Conservation (phyloP, 2,329 filamentous ascomycete genomes). For the Sclerotinia borealis region DNA sequence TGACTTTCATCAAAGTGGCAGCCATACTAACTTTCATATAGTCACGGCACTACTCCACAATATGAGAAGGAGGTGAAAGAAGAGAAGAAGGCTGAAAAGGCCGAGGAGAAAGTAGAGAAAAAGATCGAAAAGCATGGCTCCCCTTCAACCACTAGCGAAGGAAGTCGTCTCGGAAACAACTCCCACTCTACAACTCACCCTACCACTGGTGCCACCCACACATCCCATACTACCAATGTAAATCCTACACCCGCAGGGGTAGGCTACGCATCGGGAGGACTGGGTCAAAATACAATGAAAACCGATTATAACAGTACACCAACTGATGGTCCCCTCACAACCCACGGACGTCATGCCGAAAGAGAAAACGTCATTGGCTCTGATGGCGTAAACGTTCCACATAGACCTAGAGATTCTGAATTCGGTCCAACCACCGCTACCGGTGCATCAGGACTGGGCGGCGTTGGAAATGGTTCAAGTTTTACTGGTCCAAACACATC, state of each 20-base stretch:
- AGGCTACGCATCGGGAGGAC: not conserved
- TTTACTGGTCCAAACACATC: not conserved
- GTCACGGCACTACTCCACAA: constrained; percentile 4
- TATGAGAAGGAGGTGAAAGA: not conserved
- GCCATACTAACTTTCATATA: not conserved
- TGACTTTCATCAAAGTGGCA: not conserved
- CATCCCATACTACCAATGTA: not conserved
- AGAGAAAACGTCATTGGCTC: constrained; percentile 12
- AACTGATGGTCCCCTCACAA: not conserved
- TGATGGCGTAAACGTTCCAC: not conserved
- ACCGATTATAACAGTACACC: not conserved
- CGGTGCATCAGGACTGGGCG: not conserved
- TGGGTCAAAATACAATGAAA: not conserved
- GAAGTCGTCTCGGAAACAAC: constrained; percentile 13
- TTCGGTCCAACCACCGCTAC: not conserved
- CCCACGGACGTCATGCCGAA: constrained; percentile 4
- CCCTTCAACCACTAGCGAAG: constrained; percentile 11
- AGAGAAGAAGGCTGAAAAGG: not conserved
- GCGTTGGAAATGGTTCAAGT: not conserved
- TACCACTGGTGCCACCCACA: constrained; percentile 20
- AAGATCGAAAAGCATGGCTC: not conserved
- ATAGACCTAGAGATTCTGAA: constrained; percentile 1
- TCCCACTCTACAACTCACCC: constrained; percentile 2
- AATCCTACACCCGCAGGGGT: not conserved
- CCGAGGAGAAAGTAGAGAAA: not conserved